Percentiles rank a stretch among this genome's conserved stretches.
phyloP scores from a whole-genome alignment of 371 early-diverging fungal genomes.

The Rhizopus arrhizus region DNA sequence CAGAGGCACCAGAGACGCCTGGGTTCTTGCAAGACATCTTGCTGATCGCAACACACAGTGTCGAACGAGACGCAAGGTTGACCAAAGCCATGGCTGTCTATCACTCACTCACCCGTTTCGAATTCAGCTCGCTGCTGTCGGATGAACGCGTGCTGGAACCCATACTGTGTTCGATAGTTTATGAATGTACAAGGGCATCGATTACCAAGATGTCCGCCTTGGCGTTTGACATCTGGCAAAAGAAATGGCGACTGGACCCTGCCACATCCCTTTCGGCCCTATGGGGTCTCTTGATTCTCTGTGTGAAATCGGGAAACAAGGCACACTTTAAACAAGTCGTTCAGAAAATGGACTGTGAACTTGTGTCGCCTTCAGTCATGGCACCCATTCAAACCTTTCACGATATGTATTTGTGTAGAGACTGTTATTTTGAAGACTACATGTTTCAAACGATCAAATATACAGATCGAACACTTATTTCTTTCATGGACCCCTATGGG shows the following conservation, averaged over 20 bases:
- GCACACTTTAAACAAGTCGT: slow-evolving; percentile 22
- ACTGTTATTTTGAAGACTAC: slow-evolving; percentile 42
- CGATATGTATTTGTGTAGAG: slow-evolving; percentile 27
- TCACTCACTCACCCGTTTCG: slow-evolving; percentile 23
- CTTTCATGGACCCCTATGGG: slow-evolving; percentile 26
- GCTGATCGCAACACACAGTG: slow-evolving; percentile 30
- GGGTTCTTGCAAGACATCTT: slow-evolving; percentile 41
- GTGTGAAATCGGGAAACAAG: slow-evolving; percentile 31
- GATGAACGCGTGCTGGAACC: slow-evolving; percentile 43
- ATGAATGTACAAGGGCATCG: slow-evolving; percentile 33
- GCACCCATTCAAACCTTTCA: slow-evolving; percentile 42
- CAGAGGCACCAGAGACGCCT: slow-evolving; percentile 37
- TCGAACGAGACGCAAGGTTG: slow-evolving; percentile 33
- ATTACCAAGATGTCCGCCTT: slow-evolving; percentile 29
- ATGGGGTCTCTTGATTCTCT: slow-evolving; percentile 37
- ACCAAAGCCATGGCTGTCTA: slow-evolving; percentile 39
- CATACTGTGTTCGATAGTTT: slow-evolving; percentile 33
- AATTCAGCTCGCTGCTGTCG: slow-evolving; percentile 28
- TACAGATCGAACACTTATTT: slow-evolving; percentile 19
- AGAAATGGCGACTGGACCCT: slow-evolving; percentile 20
- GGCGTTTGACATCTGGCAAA: slow-evolving; percentile 35
- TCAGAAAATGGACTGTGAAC: background rate
- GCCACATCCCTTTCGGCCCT: background rate
- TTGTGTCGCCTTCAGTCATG: slow-evolving; percentile 31
- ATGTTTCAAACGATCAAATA: slow-evolving; percentile 30